Conservation (phyloP, 2,329 filamentous ascomycete genomes). For the Aspergillus tubingensis region DNA sequence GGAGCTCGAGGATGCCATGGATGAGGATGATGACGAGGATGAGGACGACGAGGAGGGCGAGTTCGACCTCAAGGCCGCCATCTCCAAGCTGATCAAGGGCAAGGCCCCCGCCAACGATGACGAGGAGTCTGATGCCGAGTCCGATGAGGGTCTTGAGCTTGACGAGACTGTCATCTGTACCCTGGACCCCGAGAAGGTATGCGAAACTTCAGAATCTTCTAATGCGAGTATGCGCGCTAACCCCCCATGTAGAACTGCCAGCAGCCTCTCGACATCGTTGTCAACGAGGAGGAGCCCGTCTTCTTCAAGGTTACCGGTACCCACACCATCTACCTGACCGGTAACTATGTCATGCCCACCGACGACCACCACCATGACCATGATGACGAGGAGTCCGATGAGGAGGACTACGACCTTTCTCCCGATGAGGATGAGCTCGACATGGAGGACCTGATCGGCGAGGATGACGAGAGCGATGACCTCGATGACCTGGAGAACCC, state of each 20-base stretch:
- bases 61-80: conserved; percentile 49
- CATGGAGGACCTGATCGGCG: conserved; percentile 53
- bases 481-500: conserved; percentile 77
- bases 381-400: conserved; percentile 64
- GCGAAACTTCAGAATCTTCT: conserved; percentile 26
- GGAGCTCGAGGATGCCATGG: conserved; percentile 70
- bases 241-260: conserved; percentile 76
- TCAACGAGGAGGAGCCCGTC: conserved; percentile 83
- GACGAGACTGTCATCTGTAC: conserved; percentile 96
- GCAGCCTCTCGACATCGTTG: conserved; percentile 89
- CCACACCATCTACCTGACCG: conserved; percentile 87
- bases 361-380: conserved; percentile 55
- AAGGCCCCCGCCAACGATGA: conserved; percentile 74
- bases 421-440: conserved; percentile 77
- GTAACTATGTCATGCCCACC: conserved; percentile 85
- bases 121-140: conserved; percentile 59
- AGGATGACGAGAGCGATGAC: conserved; percentile 70
- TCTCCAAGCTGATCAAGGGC: conserved; percentile 60
- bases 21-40: conserved; percentile 58
- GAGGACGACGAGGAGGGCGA: conserved; percentile 69
- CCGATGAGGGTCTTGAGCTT: conserved; percentile 62
- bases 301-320: conserved; percentile 91
- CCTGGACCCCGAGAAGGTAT: conserved; percentile 86
- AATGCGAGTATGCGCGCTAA: conserved; percentile 12
- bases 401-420: conserved; percentile 78